These are phyloP conservation scores for Paulownia fortunei DNA, from an alignment of 257 asterid genomes.

Conservation along the genomic window DNA sequence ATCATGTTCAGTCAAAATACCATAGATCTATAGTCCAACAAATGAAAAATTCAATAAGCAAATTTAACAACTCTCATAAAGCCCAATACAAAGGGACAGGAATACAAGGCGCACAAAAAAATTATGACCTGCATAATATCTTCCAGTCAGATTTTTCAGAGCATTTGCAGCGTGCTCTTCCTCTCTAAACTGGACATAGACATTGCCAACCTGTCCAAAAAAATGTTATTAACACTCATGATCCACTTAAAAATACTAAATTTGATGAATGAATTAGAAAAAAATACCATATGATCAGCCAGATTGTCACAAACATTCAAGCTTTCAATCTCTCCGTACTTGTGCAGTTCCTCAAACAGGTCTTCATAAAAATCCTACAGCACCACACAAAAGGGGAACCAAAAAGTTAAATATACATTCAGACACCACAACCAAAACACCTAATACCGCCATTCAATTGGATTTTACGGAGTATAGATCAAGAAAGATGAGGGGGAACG, in stretches of 20 bases:
- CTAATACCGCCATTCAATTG: not conserved
- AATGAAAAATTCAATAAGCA: not conserved
- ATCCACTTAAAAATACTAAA: not conserved
- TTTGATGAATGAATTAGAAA: constrained; percentile 10
- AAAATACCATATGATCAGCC: constrained; percentile 92
- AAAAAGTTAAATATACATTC: not conserved
- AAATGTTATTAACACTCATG: not conserved
- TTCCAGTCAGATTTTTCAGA: constrained; percentile 79
- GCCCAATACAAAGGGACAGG: not conserved
- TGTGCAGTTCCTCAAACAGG: constrained; percentile 86
- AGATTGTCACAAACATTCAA: constrained; percentile 89
- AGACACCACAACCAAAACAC: not conserved
- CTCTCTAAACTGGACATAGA: constrained; percentile 96
- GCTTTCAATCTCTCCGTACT: constrained; percentile 92
- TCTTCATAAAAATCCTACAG: constrained; percentile 95
- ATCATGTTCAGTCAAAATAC: not conserved
- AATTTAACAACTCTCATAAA: not conserved
- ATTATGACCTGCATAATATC: constrained; percentile 80
- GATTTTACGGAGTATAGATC: not conserved
- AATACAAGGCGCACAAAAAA: not conserved
- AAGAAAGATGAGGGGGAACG: not conserved
- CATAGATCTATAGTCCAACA: not conserved
- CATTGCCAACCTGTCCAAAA: constrained; percentile 89
- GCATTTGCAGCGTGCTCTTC: constrained; percentile 98
- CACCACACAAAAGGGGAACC: constrained; percentile 8